Base-by-base conservation (phyloP, 2,329 filamentous ascomycete genomes). In the Exophiala mesophila region DNA sequence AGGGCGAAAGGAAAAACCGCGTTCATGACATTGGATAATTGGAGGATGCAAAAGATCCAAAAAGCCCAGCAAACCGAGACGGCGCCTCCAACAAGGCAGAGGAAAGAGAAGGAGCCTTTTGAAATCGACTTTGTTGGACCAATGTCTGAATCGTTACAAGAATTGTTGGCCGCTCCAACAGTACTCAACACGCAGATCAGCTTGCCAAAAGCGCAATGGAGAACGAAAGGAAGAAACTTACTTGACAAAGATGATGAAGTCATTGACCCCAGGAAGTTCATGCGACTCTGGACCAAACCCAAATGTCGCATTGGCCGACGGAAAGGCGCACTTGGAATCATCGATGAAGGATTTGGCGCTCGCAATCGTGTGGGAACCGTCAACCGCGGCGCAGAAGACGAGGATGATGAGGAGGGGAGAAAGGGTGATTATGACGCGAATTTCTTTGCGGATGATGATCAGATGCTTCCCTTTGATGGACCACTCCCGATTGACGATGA, bases 21-120 rank as follows among this genome's bases (percentile, higher is more conserved):
- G 59, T 98, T 92, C 90, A 83, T 85, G 4, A 94, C 88, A 36
- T 90, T 92, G n/a, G 92, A 97, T 63, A 92, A 98, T 65, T 98
- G 92, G 92, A 83, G 90, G 54, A 97, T 98, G 60, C 78, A 86
- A 50, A 88, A 88, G 59, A 92, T 98, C 64, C 97, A 97, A 56
- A 77, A 81, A 42, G 71, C 63, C 57, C 70, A 76, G 6, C 71
- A 77, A 10, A 69, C 67, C 21, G 64, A 58, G 12, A 54, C 59
- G 13, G 60, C 40, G 36, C 49, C 63, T 4, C 62, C 68, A 57
- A 56, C 76, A 63, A 58, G 82, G 51, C 79, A 82, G 56, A 79
- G 88, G 50, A 97, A 96, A 64, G 92, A 97, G 63, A 98, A 96
- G 65, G 90, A 96, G 60, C 84, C 86, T 0, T 98, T 98, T 59